These are phyloP conservation scores for Pestalotiopsis sp. DNA, from an alignment of 2,329 filamentous ascomycete genomes.

Conservation along the genomic window DNA sequence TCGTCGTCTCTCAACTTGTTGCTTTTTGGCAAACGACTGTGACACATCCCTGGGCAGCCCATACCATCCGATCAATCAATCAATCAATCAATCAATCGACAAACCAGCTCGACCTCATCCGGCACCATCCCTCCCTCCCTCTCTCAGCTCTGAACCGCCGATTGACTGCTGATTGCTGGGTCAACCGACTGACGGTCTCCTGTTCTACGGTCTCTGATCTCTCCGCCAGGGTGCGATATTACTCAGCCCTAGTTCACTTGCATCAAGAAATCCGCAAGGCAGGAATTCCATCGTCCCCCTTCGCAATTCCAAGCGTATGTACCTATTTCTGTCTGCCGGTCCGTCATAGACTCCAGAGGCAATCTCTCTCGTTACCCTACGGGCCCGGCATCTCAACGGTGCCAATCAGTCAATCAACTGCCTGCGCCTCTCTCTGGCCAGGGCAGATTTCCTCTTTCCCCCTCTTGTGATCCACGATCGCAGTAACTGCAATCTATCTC, in stretches of 20 bases:
- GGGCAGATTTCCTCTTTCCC: not conserved
- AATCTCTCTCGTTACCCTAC: not conserved
- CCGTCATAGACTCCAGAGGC: not conserved
- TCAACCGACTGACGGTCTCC: not conserved
- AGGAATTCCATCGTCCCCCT: not conserved
- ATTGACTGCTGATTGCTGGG: not conserved
- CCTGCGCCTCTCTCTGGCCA: not conserved
- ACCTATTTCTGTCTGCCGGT: not conserved
- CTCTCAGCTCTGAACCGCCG: not conserved
- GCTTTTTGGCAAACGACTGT: not conserved
- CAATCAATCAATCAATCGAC: not conserved
- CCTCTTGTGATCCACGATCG: not conserved
- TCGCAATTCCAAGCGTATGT: not conserved
- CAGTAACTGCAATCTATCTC: not conserved
- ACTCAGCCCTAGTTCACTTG: not conserved
- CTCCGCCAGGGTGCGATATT: not conserved
- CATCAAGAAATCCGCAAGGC: not conserved
- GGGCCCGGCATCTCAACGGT: not conserved
- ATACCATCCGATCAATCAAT: too few species aligned
- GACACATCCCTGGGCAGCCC: too few species aligned
- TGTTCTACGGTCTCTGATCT: not conserved
- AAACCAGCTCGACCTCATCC: not conserved
- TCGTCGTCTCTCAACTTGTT: not conserved
- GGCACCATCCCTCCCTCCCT: not conserved
- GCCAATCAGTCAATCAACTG: not conserved